Evolutionary conservation across 164 flowering plant species (phyloP), one percentile per base, ranked within the genome.

Genomic region (Dillenia turbinata): DNA sequence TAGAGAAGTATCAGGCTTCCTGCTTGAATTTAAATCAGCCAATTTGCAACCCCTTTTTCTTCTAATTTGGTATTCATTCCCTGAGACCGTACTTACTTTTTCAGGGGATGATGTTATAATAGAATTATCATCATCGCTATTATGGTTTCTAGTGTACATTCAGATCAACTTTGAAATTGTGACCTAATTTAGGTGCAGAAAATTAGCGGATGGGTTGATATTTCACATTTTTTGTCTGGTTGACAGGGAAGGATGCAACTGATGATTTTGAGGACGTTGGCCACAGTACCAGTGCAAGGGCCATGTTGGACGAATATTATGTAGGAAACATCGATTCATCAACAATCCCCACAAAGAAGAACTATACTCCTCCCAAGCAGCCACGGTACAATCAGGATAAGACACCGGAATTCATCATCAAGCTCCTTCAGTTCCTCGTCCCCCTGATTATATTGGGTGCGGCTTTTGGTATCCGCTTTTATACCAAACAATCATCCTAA

Each of bases 401-500:
- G 76, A 83, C 88, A 3, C 19, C 88, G 3, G 86, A 85, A 48
- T 87, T 91, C 70, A 48, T 89, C 67, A 68, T 89, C 78, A 91
- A 89, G 82, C 69, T 91, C 61, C 90, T 89, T 16, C 97, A 89
- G 70, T 84, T 89, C 79, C 82, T 91, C 15, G 86, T 89, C 50
- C 97, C 96, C 49, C 66, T 91, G 49, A 64, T 79, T 10, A 87
- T 91, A 68, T 73, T 91, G 76, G 89, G 85, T 2, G 63, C 83
- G 75, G 96, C 97, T 54, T 67, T 91, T 46, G 93, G 82, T 49
- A 55, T 91, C 51, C 87, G 87, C 19, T 80, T 80, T 77, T 91
- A 85, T 63, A 81, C 91, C 61, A 91, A 87, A 33, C 40, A 33
- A 69, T 68, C 89, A 52, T 61, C 80, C 24, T 78, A 70, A 68